Evolutionary conservation across 805 yeast species (phyloP), one percentile per base, ranked within the genome.

Genomic region (Wickerhamomyces sydowiorum): DNA sequence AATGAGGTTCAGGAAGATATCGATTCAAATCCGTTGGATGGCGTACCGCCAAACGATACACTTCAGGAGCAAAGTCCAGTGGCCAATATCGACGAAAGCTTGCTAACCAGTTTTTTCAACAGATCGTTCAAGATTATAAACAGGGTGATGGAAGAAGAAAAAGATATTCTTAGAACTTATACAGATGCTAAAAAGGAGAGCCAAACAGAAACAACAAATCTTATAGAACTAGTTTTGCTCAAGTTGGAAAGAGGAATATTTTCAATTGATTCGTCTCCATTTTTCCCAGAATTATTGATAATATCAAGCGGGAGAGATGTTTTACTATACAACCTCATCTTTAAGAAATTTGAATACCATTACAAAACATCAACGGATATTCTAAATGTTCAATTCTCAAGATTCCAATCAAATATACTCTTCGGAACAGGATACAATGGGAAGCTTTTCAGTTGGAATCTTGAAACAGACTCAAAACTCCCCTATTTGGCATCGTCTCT

Each of bases 391-490:
- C 64, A 62, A 42, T 75, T 77, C 44, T 70, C 73, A 24, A 52
- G 52, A 10, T 46, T 56, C 14, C 60, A 65, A 19, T 56, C 72
- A 2, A 61, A 64, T 38, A 62, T 67, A 39, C 57, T 79, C 1
- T 54, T 74, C 22, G 81, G 71, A 0, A 78, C 82, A 0, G 65
- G 76, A 5, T 52, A 53, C 15, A 72, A 72, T 49, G 84, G 85
- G 0, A 66, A 66, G 38, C 36, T 78, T 1, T 70, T 68, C n/a
- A 56, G 73, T 8, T 78, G 81, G 80, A 75, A 76, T 21, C 23
- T 51, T 21, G 50, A 42, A 13, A 42, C 45, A 15, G 32, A 32
- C 17, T 42, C 39, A 19, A 22, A 27, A 9, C 41, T 49, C 19
- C 60, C 54, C 3, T 45, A 48, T 27, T 30, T 51, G 20, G 45